These are phyloP conservation scores for Sesbania bispinosa DNA, from an alignment of 306 rosid species.

Conservation along the genomic window DNA sequence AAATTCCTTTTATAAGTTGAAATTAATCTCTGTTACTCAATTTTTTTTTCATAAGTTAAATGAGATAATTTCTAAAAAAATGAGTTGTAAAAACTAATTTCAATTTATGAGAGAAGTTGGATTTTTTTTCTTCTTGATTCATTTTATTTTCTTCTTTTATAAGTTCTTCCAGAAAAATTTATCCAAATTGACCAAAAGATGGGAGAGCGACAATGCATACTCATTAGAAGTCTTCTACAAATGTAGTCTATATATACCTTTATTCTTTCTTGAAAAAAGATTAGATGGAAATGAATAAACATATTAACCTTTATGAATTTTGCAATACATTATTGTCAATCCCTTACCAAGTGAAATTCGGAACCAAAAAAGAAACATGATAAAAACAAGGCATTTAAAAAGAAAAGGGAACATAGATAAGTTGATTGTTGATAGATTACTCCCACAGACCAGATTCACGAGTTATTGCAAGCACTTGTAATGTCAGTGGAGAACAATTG, in stretches of 20 bases:
- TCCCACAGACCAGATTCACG: not conserved
- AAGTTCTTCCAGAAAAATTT: no score
- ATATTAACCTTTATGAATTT: not conserved
- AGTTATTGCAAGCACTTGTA: not conserved
- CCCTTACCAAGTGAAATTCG: not conserved
- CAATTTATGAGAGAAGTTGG: no score
- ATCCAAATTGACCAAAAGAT: no score
- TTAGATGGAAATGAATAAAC: not conserved
- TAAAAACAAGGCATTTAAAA: not conserved
- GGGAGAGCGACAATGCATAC: not conserved
- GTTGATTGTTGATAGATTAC: not conserved
- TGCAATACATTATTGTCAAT: not conserved
- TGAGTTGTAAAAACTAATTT: no score
- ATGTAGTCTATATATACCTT: not conserved
- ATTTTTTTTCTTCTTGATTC: no score
- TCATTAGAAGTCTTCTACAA: not conserved
- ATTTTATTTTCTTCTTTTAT: no score
- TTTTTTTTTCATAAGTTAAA: no score
- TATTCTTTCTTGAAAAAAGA: not conserved
- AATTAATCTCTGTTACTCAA: no score
- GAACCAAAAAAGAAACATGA: not conserved
- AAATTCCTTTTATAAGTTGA: no score
- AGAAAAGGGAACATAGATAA: not conserved
- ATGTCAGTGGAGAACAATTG: not conserved
- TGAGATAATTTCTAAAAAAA: no score